phyloP scores from a whole-genome alignment of 164 flowering plant species.

The Berberis thunbergii region DNA sequence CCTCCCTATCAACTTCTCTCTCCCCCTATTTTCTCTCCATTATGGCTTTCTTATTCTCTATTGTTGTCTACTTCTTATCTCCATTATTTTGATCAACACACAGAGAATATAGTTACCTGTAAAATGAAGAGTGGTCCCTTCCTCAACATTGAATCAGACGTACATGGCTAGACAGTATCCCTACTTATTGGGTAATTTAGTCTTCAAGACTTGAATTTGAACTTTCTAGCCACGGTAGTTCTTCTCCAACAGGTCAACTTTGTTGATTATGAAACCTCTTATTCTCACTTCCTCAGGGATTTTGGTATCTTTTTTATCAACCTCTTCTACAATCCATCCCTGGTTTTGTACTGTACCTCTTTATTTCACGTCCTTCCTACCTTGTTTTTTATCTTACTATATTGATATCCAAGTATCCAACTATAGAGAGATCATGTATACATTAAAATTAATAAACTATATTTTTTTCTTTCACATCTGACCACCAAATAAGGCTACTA shows the following conservation, averaged over 20 bases:
- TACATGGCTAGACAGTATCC: too few relatives aligned
- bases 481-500: background rate
- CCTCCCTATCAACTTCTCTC: too few relatives aligned
- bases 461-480: background rate
- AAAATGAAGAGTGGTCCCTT: too few relatives aligned
- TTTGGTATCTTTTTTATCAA: conserved; percentile 58
- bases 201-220: conserved; percentile 37
- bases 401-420: too few relatives aligned
- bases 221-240: conserved; percentile 56
- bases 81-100: too few relatives aligned
- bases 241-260: conserved; percentile 60
- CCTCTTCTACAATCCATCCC: conserved; percentile 67
- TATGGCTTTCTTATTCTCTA: too few relatives aligned
- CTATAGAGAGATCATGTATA: too few relatives aligned
- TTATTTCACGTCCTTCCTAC: conserved; percentile 29
- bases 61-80: too few relatives aligned
- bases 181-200: background rate
- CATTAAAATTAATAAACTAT: too few relatives aligned
- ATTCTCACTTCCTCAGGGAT: conserved; percentile 67
- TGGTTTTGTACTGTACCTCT: conserved; percentile 62
- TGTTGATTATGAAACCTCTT: conserved; percentile 72
- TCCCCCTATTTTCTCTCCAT: too few relatives aligned
- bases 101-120: background rate
- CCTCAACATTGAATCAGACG: too few relatives aligned
- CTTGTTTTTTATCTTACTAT: too few relatives aligned